phyloP scores from a whole-genome alignment of 2,329 filamentous ascomycete genomes.

The Chalaropsis ovoidea region DNA sequence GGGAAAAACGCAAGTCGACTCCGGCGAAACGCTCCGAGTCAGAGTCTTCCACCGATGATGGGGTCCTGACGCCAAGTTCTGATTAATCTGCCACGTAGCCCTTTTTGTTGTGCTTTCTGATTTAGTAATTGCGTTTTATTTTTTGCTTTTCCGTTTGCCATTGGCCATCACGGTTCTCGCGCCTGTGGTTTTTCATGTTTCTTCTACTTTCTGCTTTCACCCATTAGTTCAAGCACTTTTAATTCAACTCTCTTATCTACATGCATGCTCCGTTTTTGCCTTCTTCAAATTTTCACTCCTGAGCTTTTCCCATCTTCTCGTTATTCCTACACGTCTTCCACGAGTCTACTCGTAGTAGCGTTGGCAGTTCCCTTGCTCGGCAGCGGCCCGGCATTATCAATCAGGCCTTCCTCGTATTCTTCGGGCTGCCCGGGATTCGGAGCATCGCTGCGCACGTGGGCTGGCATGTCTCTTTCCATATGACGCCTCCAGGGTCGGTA shows the following conservation, averaged over 20 bases:
- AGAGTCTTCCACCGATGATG: neutral
- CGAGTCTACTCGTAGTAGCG: slow-evolving; percentile 7
- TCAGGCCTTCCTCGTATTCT: slow-evolving; percentile 18
- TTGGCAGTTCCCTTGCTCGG: slow-evolving; percentile 13
- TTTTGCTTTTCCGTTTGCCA: neutral
- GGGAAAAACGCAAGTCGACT: neutral
- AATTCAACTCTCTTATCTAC: neutral
- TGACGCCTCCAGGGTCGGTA: slow-evolving; percentile 68
- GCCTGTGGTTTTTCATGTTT: neutral
- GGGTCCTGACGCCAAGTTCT: neutral
- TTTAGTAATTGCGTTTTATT: neutral
- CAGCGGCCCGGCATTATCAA: neutral
- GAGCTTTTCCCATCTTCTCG: neutral
- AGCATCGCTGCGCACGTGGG: slow-evolving; percentile 16
- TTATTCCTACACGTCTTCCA: neutral
- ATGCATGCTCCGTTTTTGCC: neutral
- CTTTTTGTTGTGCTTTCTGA: neutral
- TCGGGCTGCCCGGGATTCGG: neutral
- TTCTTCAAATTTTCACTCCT: neutral
- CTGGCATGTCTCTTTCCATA: slow-evolving; percentile 33
- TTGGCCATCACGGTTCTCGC: neutral
- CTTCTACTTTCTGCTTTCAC: neutral
- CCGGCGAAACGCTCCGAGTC: neutral
- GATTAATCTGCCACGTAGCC: neutral
- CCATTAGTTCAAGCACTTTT: neutral